These are phyloP conservation scores for Phycomyces blakesleeanus DNA, from an alignment of 192 early-diverging fungal genomes.

Conservation along the genomic window DNA sequence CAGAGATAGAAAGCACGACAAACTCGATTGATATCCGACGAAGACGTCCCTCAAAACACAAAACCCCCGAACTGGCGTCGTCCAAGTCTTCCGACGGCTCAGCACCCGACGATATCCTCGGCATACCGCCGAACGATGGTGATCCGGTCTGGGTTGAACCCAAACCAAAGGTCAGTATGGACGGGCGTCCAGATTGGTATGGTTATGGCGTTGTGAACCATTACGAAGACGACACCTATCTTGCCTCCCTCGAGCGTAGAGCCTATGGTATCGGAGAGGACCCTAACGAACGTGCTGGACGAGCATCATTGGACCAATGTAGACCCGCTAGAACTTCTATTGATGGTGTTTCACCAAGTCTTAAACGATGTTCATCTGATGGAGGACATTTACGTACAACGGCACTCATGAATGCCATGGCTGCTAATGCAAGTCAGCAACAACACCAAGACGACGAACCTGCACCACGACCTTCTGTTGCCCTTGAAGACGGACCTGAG, in stretches of 20 bases:
- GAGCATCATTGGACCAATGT: conserved; percentile 20
- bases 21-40: neutral
- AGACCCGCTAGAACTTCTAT: conserved; percentile 8
- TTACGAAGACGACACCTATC: conserved; percentile 29
- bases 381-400: conserved; percentile 27
- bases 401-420: conserved; percentile 25
- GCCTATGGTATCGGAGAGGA: conserved; percentile 22
- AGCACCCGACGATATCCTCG: neutral
- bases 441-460: conserved; percentile 12
- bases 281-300: neutral
- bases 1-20: neutral
- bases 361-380: conserved; percentile 34
- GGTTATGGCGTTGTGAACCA: conserved; percentile 22
- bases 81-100: conserved; percentile 12
- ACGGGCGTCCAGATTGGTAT: conserved; percentile 20
- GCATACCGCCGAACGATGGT: conserved; percentile 2
- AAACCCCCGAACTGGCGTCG: conserved; percentile 15
- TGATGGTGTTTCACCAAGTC: neutral
- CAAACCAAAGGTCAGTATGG: neutral
- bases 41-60: conserved; percentile 2
- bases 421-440: conserved; percentile 9
- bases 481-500: conserved; percentile 21
- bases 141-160: neutral
- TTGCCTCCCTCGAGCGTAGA: conserved; percentile 28
- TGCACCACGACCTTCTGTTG: conserved; percentile 20